Evolutionary conservation across 805 yeast genomes (phyloP), one percentile per base, ranked within the genome.

Genomic region (Yamadazyma sp.): DNA sequence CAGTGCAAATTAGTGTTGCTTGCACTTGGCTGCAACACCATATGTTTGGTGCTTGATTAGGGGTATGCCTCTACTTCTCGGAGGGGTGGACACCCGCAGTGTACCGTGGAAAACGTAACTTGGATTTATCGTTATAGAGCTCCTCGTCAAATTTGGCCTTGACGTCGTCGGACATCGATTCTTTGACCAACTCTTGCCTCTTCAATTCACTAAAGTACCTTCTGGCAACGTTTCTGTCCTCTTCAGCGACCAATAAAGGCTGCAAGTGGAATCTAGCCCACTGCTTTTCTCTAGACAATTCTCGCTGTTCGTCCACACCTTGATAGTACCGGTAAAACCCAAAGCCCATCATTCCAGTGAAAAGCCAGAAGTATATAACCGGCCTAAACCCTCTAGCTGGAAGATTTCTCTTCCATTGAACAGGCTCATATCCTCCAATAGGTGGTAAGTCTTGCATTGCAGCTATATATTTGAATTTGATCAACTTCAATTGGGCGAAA

Each of bases 321-420:
- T 73, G 67, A 50, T 74, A 72, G 41, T 78, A 70, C 49, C 73
- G 68, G 62, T 82, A 83, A 67, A 82, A 83, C 8, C 95, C 95
- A 55, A 79, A 83, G 3, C 78, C 71, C 58, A 85, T 75, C 56
- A 82, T 54, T 7, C 78, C 84, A 27, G 78, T 67, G 42, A 85
- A 59, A 24, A 82, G 77, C 55, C 77, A 77, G 43, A 86, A 71
- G 67, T 82, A 86, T 29, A 84, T 70, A 28, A 78, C 66, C 11
- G 95, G 93, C 41, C 91, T 70, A 67, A 86, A 86, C 2, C 95
- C 95, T 49, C 95, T 72, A 2, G 91, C 67, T 16, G 95, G 95
- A 33, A 87, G 64, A 60, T 86, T 82, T 59, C 95, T 77, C 66
- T 82, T 83, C 95, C 95, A 87, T 67, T 86, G 95, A 44, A 87